Base-by-base conservation (phyloP, 768 basidiomycete species). In the Mycena indigotica region DNA sequence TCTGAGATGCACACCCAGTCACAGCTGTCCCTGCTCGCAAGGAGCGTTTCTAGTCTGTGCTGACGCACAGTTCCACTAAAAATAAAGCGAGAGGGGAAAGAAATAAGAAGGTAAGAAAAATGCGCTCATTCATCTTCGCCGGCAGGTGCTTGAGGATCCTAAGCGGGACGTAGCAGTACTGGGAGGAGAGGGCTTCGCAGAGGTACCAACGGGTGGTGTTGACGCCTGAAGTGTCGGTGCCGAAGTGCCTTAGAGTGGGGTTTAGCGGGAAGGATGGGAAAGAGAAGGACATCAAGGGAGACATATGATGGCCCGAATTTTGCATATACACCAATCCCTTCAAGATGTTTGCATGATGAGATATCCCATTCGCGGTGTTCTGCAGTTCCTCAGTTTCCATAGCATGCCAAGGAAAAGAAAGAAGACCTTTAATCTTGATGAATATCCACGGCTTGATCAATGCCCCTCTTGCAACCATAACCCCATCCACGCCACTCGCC, bases 371-470 rank as follows among this genome's bases (percentile, higher is more conserved):
- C 95, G 25, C 94, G 73, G 21, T 77, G 80, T 68, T 98, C 97
- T 35, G 32, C 32, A 8, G 32, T n/a, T n/a, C n/a, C n/a, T n/a
- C n/a, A 35, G 17, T 35, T 35, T 8, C 17, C 17, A 35, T 8
- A 17, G 17, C 17, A 35, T 35, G 32, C 32, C 8, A 8, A 35
- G 8, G 32, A 8, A 17, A 35, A 35, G 32, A 35, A 17, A 35
- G 10, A 17, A 35, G 32, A 35, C 32, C 32, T 70, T 94, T 89
- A 67, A 98, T 84, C 72, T 99, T 96, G 0, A 94, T 96, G 72
- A 95, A 96, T 52, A 95, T 87, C 91, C 91, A 93, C 1, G 93
- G 91, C 72, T 99, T 99, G 72, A 98, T 97, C 49, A 98, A 76
- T 0, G 95, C 96, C 0, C 97, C 97, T 21, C 97, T 80, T 1